Evolutionary conservation across 2,329 filamentous ascomycete genomes (phyloP), one percentile per base, ranked within the genome.

Genomic region (Lojkania enalia): DNA sequence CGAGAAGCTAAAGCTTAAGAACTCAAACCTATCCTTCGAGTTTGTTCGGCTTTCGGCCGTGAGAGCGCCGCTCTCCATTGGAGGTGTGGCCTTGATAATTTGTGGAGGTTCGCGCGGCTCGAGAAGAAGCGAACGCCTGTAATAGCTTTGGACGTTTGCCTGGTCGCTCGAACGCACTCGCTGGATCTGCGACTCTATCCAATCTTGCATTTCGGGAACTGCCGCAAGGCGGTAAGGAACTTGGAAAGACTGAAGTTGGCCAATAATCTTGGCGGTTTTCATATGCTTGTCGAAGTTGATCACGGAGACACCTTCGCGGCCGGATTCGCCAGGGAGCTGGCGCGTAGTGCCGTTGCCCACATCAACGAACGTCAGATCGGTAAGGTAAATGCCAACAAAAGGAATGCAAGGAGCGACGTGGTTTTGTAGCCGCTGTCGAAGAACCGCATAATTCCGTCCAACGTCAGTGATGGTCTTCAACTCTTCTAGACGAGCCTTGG

Each of bases 251-350:
- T 99, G 94, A 5, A 99, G 81, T 60, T 97, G 92, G 52, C 89
- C 88, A 60, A 99, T 95, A 64, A 97, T 95, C 71, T 91, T 94
- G 35, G 92, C 91, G 2, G 91, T 97, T 57, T 90, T 89, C 60
- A 85, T 87, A 67, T 97, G 90, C 74, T 97, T 97, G 77, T 97
- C 92, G 61, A 96, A 97, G 72, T 99, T 99, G 77, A 99, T 90
- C 21, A 97, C 88, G 0, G 84, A 83, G 60, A 89, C 79, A 20
- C 84, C 79, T n/a, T 87, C 82, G 12, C 77, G 75, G 5, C 77
- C 74, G 25, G 73, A 70, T n/a, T 52, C 72, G 45, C 65, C 78
- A 64, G 82, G 82, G 15, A 95, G 81, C 59, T 86, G 86, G 60
- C 92, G 89, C 2, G 86, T 91, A 4, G 89, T 83, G 23, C 88